Conservation (phyloP, 805 yeast genomes). For the Candida dajiaensis region DNA sequence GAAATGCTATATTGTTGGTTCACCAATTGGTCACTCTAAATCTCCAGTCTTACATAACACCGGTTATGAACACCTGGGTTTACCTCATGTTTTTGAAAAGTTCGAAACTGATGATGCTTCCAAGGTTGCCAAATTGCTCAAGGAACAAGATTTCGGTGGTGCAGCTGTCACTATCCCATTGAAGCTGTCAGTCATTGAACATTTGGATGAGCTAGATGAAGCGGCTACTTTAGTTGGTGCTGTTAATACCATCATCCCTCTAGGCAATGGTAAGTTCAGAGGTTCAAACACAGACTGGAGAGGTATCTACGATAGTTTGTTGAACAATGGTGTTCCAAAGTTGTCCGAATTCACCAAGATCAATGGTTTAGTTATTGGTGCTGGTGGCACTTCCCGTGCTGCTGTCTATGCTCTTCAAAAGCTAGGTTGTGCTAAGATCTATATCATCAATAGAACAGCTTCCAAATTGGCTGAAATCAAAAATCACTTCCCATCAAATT, state of each 20-base stretch:
- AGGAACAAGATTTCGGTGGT: constrained; percentile 71
- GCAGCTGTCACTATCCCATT: constrained; percentile 92
- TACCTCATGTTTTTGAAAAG: constrained; percentile 66
- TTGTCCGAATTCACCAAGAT: constrained; percentile 21
- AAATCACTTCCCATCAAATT: constrained; percentile 52
- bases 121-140: constrained; percentile 48
- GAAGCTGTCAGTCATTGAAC: constrained; percentile 71
- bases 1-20: constrained; percentile 71
- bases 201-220: constrained; percentile 59
- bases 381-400: constrained; percentile 97
- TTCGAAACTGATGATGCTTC: constrained; percentile 63
- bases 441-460: constrained; percentile 73
- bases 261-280: constrained; percentile 39
- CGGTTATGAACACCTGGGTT: constrained; percentile 64
- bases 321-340: constrained; percentile 53
- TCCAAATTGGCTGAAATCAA: constrained; percentile 57
- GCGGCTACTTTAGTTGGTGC: constrained; percentile 88
- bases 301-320: constrained; percentile 72
- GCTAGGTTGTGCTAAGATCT: constrained; percentile 73
- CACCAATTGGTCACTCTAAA: constrained; percentile 79
- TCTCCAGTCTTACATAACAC: constrained; percentile 86
- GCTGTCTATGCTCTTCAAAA: constrained; percentile 80
- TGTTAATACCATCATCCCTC: constrained; percentile 76
- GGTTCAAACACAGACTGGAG: constrained; percentile 97
- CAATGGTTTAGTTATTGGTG: constrained; percentile 83